Base-by-base conservation (phyloP, 73 alveolate species). In the Paramecium tetraurelia region DNA sequence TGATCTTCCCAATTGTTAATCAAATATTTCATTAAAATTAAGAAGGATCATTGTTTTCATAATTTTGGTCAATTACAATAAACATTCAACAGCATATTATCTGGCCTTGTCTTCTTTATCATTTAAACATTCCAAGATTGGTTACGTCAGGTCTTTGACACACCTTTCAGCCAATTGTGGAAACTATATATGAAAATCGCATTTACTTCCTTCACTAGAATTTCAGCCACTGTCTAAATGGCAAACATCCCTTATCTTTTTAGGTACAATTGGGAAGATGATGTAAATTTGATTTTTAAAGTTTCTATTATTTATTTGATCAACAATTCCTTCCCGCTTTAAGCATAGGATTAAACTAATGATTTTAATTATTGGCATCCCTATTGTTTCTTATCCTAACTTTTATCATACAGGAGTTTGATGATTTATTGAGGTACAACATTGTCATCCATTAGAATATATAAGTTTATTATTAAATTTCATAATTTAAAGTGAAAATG, bases 61-160 rank as follows among this genome's bases (percentile, higher is more conserved):
- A 11, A 12, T 43, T 24, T 35, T 80, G 4, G 76, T 46, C 58
- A 80, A 31, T 41, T 40, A 3, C n/a, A 44, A 24, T 9, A 80
- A 46, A 14, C 90, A 20, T 44, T 40, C 90, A 80, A 80, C 75
- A 43, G 90, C 90, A 40, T 59, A 21, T 44, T 20, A 41, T 48
- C 90, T 80, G 8, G 76, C 70, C 16, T 80, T 80, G 14, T 80
- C 90, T n/a, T 80, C 90, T 48, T 24, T 80, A 44, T 80, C 90
- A 80, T 43, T 80, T 21, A 80, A 80, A 14, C 90, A 80, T 43
- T 80, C 90, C n/a, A 80, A 46, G 16, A 80, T 24, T 22, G 90
- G 90, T 40, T 14, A 21, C 3, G 90, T 80, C 20, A 80, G 14
- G 10, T 80, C 90, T 46, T 80, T 48, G 7, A 80, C 90, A 9